These are phyloP conservation scores for Quercus ilex DNA, from an alignment of 306 rosid genomes.

Conservation along the genomic window DNA sequence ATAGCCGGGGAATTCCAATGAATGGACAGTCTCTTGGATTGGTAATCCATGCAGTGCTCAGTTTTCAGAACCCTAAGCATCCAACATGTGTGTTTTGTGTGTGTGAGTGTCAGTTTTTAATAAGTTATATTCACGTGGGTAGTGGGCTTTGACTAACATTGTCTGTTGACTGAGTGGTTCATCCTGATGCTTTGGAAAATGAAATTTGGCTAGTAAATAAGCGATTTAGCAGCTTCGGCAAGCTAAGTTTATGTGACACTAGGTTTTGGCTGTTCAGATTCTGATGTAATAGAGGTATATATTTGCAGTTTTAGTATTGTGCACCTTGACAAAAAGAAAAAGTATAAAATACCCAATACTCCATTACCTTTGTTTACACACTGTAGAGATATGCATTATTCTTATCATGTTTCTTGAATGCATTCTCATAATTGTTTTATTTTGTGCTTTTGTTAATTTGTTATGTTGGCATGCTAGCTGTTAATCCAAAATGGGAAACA, in stretches of 20 bases:
- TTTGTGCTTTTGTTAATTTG: neutral
- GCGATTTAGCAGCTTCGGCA: no score
- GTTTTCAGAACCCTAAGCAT: neutral
- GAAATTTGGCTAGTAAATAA: neutral
- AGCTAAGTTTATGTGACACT: no score
- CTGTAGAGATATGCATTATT: neutral
- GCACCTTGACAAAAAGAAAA: no score
- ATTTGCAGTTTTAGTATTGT: no score
- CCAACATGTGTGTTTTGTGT: neutral
- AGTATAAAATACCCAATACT: neutral
- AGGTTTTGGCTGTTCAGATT: no score
- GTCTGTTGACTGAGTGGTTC: neutral
- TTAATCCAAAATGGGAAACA: neutral
- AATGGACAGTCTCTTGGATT: neutral
- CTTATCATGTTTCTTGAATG: neutral
- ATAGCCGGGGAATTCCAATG: neutral
- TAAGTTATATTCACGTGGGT: neutral
- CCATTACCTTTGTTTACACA: neutral
- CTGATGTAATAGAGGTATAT: no score
- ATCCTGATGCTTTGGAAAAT: neutral
- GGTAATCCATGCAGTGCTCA: neutral
- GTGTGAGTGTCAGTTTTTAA: neutral
- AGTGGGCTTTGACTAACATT: neutral
- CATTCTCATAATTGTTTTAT: neutral
- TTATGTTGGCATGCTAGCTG: neutral